These are phyloP conservation scores for Amaranthus palmeri DNA, from an alignment of 148 eudicot genomes.

Conservation along the genomic window DNA sequence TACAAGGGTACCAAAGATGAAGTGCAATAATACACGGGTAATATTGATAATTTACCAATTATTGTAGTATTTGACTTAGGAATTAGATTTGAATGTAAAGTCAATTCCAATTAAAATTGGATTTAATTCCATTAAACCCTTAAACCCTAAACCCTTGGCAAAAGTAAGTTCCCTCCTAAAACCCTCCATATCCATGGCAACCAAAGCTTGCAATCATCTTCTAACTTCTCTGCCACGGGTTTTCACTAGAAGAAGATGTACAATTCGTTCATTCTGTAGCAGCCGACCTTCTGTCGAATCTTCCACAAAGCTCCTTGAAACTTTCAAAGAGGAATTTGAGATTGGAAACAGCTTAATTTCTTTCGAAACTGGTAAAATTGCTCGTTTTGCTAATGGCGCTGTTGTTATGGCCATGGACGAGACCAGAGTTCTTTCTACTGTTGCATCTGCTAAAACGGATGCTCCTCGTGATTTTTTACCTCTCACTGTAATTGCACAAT, in stretches of 20 bases:
- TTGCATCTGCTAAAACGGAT: constrained; percentile 60
- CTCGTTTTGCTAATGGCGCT: constrained; percentile 87
- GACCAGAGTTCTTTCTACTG: constrained; percentile 82
- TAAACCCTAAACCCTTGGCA: constrained; percentile 28
- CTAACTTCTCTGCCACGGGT: constrained; percentile 26
- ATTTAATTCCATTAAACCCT: not conserved
- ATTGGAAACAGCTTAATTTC: constrained; percentile 54
- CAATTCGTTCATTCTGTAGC: constrained; percentile 39
- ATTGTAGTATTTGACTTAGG: no score
- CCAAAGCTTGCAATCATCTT: constrained; percentile 29
- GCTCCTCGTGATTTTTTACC: constrained; percentile 70
- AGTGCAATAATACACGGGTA: no score
- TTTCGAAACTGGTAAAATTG: constrained; percentile 81
- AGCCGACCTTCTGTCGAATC: constrained; percentile 18
- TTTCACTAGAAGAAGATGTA: constrained; percentile 32
- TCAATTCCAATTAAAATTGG: no score
- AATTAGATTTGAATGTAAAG: no score
- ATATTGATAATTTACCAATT: no score
- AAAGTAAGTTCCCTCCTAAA: not conserved
- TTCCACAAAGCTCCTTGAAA: constrained; percentile 53
- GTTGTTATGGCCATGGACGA: constrained; percentile 70
- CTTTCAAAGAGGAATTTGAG: constrained; percentile 78
- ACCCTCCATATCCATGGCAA: constrained; percentile 23
- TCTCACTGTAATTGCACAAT: constrained; percentile 60
- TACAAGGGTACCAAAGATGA: no score